Conservation (phyloP, 768 basidiomycete species). For the Suillus decipiens region DNA sequence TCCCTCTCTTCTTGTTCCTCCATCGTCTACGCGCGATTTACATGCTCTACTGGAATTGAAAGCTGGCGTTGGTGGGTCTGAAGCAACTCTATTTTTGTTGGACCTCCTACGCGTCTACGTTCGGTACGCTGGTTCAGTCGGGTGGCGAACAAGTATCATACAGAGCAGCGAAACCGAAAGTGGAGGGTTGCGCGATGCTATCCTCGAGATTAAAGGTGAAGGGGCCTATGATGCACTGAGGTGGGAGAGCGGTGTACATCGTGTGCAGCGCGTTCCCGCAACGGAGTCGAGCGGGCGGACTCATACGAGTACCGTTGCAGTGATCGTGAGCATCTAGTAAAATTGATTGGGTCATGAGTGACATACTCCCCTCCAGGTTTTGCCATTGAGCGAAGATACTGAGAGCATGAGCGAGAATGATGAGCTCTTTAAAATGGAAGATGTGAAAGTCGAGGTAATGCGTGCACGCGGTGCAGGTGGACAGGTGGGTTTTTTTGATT, state of each 20-base stretch:
- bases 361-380: conserved; percentile 54
- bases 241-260: conserved; percentile 95
- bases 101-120: conserved; percentile 85
- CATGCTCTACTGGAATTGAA: conserved; percentile 90
- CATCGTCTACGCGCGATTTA: conserved; percentile 62
- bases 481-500: conserved; percentile 55
- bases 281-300: conserved; percentile 87
- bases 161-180: conserved; percentile 56
- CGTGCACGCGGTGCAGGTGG: conserved; percentile 96
- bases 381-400: conserved; percentile 75
- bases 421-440: conserved; percentile 80
- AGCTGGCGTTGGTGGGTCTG: conserved; percentile 90
- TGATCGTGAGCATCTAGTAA: conserved; percentile 59
- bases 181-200: conserved; percentile 77
- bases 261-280: conserved; percentile 91
- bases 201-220: conserved; percentile 75
- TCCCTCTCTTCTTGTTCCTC: conserved; percentile 72
- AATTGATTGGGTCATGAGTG: background rate
- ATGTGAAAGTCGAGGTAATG: conserved; percentile 93
- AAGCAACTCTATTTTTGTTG: conserved; percentile 78
- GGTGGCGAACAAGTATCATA: conserved; percentile 66
- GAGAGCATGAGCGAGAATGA: conserved; percentile 49
- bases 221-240: conserved; percentile 77
- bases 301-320: conserved; percentile 89
- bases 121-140: conserved; percentile 52